These are phyloP conservation scores for Penicillium psychrofluorescens DNA, from an alignment of 495 filamentous ascomycete genomes.

Conservation along the genomic window DNA sequence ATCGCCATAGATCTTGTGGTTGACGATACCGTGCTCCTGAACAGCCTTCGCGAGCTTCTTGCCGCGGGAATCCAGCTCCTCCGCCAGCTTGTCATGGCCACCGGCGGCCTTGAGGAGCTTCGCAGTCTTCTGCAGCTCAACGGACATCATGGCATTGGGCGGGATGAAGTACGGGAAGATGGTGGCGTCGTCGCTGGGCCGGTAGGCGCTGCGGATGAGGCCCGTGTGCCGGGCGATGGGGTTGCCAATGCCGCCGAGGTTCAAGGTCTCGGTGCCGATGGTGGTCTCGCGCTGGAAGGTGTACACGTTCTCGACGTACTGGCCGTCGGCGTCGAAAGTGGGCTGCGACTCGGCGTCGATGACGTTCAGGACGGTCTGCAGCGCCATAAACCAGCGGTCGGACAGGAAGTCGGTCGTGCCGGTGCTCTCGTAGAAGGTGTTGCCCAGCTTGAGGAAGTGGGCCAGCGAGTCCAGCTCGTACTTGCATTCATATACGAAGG, in stretches of 20 bases:
- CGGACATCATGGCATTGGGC: constrained; percentile 90
- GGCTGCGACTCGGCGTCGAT: constrained; percentile 71
- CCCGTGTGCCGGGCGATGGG: constrained; percentile 80
- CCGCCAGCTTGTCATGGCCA: constrained; percentile 38
- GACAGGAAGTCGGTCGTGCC: constrained; percentile 71
- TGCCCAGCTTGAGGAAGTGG: constrained; percentile 78
- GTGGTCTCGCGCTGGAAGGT: constrained; percentile 76
- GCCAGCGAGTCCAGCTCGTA: constrained; percentile 97
- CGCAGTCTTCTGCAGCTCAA: constrained; percentile 76
- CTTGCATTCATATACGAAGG: constrained; percentile 93
- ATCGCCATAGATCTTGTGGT: constrained; percentile 70
- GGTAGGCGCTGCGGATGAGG: constrained; percentile 84
- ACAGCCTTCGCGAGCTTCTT: constrained; percentile 67
- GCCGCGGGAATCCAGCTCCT: constrained; percentile 56
- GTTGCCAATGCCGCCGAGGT: constrained; percentile 76
- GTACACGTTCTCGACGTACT: constrained; percentile 67
- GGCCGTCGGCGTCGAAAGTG: constrained; percentile 64
- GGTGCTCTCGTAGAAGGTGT: constrained; percentile 78
- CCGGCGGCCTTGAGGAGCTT: constrained; percentile 55
- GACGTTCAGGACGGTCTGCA: constrained; percentile 65
- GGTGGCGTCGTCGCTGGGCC: constrained; percentile 96
- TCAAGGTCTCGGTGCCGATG: constrained; percentile 85
- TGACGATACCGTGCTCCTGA: constrained; percentile 84
- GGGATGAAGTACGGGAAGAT: constrained; percentile 95
- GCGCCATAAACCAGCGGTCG: constrained; percentile 68